Conservation (phyloP, 306 rosid genomes). For the Dalbergia cochinchinensis region DNA sequence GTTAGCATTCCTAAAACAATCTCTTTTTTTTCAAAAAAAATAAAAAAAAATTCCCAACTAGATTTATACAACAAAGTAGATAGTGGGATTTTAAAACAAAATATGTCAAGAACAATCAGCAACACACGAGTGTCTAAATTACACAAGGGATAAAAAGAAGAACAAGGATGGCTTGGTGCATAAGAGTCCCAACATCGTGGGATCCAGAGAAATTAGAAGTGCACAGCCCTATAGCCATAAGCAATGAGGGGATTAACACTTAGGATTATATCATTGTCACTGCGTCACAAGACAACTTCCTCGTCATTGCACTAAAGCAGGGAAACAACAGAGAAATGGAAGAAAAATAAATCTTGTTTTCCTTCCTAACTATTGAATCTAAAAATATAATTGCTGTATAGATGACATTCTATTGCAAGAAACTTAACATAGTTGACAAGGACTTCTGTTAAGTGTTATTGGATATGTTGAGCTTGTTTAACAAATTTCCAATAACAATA, state of each 20-base stretch:
- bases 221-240: neutral
- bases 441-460: neutral
- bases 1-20: neutral
- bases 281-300: neutral
- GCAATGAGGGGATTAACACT: neutral
- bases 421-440: constrained; percentile 7
- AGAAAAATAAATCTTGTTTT: neutral
- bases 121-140: neutral
- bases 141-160: neutral
- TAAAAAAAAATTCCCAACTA: neutral
- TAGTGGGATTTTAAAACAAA: neutral
- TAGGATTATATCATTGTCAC: neutral
- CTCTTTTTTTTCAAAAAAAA: neutral
- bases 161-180: neutral
- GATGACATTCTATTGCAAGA: neutral
- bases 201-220: neutral
- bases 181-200: neutral
- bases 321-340: neutral
- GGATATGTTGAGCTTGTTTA: constrained; percentile 9
- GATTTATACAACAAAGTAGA: neutral
- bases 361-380: neutral
- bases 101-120: neutral
- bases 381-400: neutral
- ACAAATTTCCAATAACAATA: neutral
- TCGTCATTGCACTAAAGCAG: neutral